A percentile compares a stretch with the other conserved stretches of the same genome.
phyloP scores from a whole-genome alignment of 306 rosid species.

The Prunus kanzakura region DNA sequence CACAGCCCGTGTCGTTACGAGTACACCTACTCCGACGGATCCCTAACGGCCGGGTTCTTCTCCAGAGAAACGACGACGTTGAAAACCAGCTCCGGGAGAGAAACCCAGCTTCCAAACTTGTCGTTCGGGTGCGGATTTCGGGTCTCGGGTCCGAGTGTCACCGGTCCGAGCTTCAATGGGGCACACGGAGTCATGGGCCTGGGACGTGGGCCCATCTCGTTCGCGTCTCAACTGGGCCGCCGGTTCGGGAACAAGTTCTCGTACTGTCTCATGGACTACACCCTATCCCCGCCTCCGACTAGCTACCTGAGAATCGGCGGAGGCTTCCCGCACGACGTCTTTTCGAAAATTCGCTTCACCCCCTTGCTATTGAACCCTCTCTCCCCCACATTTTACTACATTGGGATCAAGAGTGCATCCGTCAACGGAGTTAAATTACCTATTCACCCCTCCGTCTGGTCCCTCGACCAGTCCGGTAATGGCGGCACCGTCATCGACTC shows the following conservation, averaged over 20 bases:
- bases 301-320: conserved; percentile 74
- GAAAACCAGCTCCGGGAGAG: conserved; percentile 34
- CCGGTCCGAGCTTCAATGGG: conserved; percentile 55
- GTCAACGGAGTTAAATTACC: conserved; percentile 44
- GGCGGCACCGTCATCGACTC: conserved; percentile 83
- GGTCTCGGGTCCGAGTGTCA: conserved; percentile 54
- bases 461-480: conserved; percentile 43
- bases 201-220: conserved; percentile 70
- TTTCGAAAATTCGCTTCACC: conserved; percentile 43
- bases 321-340: conserved; percentile 13
- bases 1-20: conserved; percentile 64
- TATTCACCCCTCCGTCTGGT: conserved; percentile 51
- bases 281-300: conserved; percentile 65
- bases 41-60: conserved; percentile 57
- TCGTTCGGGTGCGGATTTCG: conserved; percentile 66
- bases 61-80: conserved; percentile 55
- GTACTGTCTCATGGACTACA: conserved; percentile 71
- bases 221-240: conserved; percentile 57
- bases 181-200: conserved; percentile 82
- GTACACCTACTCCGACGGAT: conserved; percentile 68
- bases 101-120: not conserved
- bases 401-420: conserved; percentile 34
- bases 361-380: conserved; percentile 47
- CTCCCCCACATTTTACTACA: conserved; percentile 65
- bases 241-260: conserved; percentile 65